Evolutionary conservation across 2,329 filamentous ascomycete genomes (phyloP), one percentile per base, ranked within the genome.

Genomic region (Alternaria ventricosa): DNA sequence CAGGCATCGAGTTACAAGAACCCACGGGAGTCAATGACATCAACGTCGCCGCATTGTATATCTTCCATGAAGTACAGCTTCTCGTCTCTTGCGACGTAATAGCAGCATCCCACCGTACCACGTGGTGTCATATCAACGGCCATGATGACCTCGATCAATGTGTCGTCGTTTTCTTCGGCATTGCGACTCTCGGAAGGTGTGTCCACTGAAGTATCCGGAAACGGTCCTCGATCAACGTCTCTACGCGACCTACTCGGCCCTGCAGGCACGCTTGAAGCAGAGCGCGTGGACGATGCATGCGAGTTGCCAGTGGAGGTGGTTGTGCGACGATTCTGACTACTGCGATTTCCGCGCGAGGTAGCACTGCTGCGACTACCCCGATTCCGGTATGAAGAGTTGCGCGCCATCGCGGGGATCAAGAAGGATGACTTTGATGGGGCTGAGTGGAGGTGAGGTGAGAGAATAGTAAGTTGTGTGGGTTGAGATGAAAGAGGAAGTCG

Each of bases 31-130:
- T 85, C 82, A 13, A 86, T 74, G 12, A 90, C 82, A 36, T 92
- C 89, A n/a, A 88, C 77, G n/a, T 88, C 89, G 5, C 89, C 90
- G 68, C 88, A 84, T 15, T 87, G 84, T 10, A 92, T 85, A 69
- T 97, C 94, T 75, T 95, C 89, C 75, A 96, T 89, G 46, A 97
- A 84, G 62, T 87, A 90, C 4, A 97, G 79, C 36, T 85, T 88
- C 72, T 92, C 89, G 43, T 93, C 88, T 25, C 85, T 82, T 6
- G 90, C 89, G 50, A 90, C 83, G 75, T 95, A 97, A 75, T 95
- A 97, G 49, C 92, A 90, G 77, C 94, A 97, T 1, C 95, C 95
- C 18, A 97, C 84, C 0, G 86, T 89, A 1, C 87, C 89, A 28
- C 87, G 86, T n/a, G 89, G 86, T 65, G 86, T 88, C 76, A 95